Base-by-base conservation (phyloP, 495 filamentous ascomycete genomes). In the Penicillium odoratum region DNA sequence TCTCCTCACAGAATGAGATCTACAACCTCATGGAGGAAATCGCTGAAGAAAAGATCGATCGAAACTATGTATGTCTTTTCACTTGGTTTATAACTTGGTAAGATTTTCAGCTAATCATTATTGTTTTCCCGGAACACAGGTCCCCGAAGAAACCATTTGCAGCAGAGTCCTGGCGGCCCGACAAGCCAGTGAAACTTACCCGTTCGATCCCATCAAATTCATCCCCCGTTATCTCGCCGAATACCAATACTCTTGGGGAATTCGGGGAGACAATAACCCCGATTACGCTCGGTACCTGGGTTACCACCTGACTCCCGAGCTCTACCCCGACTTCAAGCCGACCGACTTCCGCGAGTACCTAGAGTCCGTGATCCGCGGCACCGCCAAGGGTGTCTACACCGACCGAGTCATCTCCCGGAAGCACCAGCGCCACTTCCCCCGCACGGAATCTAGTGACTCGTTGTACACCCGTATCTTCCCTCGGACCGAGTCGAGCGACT, bases 241-340 rank as follows among this genome's bases (percentile, higher is more conserved):
- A 57, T 84, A 85, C 57, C 66, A 77, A 51, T 66, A 79, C 49
- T 79, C 76, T 0, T 81, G 78, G 78, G 77, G 74, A 33, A 66
- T 85, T 30, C 76, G 83, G 15, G 78, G 76, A 25, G 83, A 87
- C 53, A 85, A 86, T 62, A 80, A 73, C 48, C 80, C 78, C 0
- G 81, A 83, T 53, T 76, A 76, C 56, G 83, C 83, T 30, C 76
- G 76, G 55, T 85, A 85, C 61, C 71, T 87, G 8, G 83, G 84
- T 7, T 86, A 85, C 63, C 49, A 85, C 44, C 72, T 78, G 52
- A 74, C 77, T 21, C 78, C 78, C 58, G 81, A 85, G 48, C 62
- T 85, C 47, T 86, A 85, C 63, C 83, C 82, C 16, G 81, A 81
- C 18, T 76, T 82, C 51, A 48, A 64, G 15, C 69, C 73, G 6